These are phyloP conservation scores for Colletotrichum sp. DNA, from an alignment of 2,329 filamentous ascomycete genomes.

Conservation along the genomic window DNA sequence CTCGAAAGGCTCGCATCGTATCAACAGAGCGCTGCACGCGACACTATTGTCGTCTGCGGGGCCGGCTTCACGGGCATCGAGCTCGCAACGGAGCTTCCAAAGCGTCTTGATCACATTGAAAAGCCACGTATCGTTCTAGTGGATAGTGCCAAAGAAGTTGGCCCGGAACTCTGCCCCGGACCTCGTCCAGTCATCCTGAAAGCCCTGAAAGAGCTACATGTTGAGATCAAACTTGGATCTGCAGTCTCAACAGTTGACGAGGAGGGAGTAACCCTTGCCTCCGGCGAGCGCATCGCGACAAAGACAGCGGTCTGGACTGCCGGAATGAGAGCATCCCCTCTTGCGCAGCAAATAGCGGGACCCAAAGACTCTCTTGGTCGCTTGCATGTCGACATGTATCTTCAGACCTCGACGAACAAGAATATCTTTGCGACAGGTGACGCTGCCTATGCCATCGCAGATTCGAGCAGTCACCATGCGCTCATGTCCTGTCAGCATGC, in stretches of 20 bases:
- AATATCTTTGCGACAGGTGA: conserved; percentile 39
- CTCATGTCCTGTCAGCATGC: conserved; percentile 47
- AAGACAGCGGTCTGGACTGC: conserved; percentile 42
- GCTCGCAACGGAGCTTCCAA: conserved; percentile 33
- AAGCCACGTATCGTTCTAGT: conserved; percentile 30
- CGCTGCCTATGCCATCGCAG: conserved; percentile 29
- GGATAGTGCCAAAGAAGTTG: conserved; percentile 30
- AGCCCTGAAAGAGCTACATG: conserved; percentile 30
- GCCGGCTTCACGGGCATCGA: conserved; percentile 41
- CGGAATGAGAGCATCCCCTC: conserved; percentile 33
- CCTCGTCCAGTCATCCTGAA: conserved; percentile 35
- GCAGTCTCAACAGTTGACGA: conserved; percentile 29
- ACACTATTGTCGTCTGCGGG: conserved; percentile 40
- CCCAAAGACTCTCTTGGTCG: conserved; percentile 32
- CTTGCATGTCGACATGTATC: conserved; percentile 31
- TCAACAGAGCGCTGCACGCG: conserved; percentile 27
- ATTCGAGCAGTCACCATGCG: conserved; percentile 29
- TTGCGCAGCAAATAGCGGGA: conserved; percentile 36
- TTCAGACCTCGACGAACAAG: conserved; percentile 26
- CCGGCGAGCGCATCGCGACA: conserved; percentile 36
- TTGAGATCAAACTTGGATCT: conserved; percentile 34
- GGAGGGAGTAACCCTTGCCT: conserved; percentile 27
- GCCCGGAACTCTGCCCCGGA: conserved; percentile 35
- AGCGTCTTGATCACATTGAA: conserved; percentile 27
- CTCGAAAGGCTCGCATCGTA: conserved; percentile 28